Evolutionary conservation across 2,329 filamentous ascomycete genomes (phyloP).

Genomic region (Fusarium chaquense): DNA sequence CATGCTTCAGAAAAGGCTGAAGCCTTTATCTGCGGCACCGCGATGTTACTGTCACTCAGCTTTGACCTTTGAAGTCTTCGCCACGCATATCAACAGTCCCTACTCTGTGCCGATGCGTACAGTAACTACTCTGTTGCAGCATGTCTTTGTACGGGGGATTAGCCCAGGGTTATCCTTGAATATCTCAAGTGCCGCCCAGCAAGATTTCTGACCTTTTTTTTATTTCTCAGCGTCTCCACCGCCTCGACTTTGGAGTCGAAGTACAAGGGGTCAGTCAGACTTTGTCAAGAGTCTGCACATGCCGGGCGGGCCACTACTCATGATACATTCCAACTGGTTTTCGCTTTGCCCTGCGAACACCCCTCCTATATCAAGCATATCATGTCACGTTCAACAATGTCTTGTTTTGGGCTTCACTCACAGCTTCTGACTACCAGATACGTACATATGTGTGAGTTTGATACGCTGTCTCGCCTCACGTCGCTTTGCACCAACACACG

Average conservation of each 20-base stretch:
- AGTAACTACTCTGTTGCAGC: not conserved
- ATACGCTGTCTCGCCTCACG: constrained; percentile 35
- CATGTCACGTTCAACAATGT: constrained; percentile 15
- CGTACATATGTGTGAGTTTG: constrained; percentile 14
- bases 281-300: constrained; percentile 27
- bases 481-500: constrained; percentile 30
- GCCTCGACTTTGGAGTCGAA: constrained; percentile 32
- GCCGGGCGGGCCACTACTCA: constrained; percentile 11
- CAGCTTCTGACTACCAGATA: constrained; percentile 11
- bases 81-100: constrained; percentile 14
- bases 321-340: constrained; percentile 3
- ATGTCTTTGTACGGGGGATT: not conserved
- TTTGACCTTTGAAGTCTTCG: constrained; percentile 19
- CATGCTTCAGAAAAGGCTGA: constrained; percentile 20
- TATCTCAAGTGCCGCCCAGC: constrained; percentile 36
- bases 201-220: constrained; percentile 14
- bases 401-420: constrained; percentile 14
- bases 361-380: constrained; percentile 9
- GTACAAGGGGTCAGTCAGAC: constrained; percentile 24
- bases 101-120: constrained; percentile 1
- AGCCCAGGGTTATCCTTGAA: constrained; percentile 19
- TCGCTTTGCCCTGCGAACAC: constrained; percentile 11
- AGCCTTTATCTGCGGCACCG: constrained; percentile 14
- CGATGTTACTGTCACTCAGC: constrained; percentile 7
- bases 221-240: constrained; percentile 33